Conservation (phyloP, 345 rosid genomes). For the Combretum micranthum region DNA sequence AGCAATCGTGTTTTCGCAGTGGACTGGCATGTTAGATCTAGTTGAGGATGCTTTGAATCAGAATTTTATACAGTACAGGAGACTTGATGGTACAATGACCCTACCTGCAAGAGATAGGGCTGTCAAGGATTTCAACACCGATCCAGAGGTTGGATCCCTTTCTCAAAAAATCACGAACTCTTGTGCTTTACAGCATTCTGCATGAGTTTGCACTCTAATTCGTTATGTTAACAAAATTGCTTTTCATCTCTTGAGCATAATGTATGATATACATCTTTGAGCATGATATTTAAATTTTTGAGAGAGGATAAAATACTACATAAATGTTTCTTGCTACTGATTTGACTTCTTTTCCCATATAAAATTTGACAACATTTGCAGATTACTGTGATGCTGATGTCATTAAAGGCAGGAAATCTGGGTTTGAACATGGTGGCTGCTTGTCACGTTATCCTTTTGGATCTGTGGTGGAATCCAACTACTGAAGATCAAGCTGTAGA, state of each 20-base stretch:
- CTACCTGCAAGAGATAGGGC: conserved; percentile 73
- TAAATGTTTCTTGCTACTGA: neutral
- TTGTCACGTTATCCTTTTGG: conserved; percentile 85
- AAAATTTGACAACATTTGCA: conserved; percentile 25
- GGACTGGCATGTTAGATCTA: conserved; percentile 91
- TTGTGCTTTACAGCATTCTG: neutral
- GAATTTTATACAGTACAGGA: conserved; percentile 51
- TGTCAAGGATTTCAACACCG: conserved; percentile 71
- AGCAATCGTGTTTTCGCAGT: conserved; percentile 84
- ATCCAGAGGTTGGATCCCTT: conserved; percentile 52
- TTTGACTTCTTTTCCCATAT: neutral
- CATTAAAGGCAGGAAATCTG: conserved; percentile 91
- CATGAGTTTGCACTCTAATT: too few relatives aligned
- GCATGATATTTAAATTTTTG: neutral
- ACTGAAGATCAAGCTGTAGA: conserved; percentile 97
- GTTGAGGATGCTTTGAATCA: conserved; percentile 50
- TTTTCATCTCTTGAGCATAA: too few relatives aligned
- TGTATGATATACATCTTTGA: too few relatives aligned
- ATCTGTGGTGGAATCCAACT: conserved; percentile 99
- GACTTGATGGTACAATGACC: conserved; percentile 90
- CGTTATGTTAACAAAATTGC: too few relatives aligned
- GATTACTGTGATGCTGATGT: conserved; percentile 90
- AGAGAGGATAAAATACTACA: neutral
- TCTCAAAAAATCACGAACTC: neutral
- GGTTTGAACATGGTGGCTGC: conserved; percentile 99